phyloP scores from a whole-genome alignment of 768 basidiomycete species.

The Pisolithus microcarpus region DNA sequence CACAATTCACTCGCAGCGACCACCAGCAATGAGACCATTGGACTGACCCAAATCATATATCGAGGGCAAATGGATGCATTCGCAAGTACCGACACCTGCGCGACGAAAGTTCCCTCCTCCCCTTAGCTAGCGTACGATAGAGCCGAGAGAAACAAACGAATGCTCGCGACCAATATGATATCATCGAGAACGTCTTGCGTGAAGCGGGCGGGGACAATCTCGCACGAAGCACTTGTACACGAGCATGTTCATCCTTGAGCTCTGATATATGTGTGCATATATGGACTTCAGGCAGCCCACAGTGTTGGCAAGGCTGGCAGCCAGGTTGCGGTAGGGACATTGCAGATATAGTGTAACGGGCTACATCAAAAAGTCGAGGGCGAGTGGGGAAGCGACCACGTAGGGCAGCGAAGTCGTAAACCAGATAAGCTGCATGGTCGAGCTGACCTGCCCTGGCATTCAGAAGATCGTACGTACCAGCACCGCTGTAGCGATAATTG shows the following conservation, averaged over 20 bases:
- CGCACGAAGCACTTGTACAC: constrained; percentile 45
- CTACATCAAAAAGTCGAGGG: too few species aligned
- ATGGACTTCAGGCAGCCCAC: constrained; percentile 57
- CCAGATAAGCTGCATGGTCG: too few species aligned
- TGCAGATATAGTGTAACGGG: too few species aligned
- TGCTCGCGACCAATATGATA: constrained; percentile 62
- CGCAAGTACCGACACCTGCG: not conserved
- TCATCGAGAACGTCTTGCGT: constrained; percentile 56
- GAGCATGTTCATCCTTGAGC: constrained; percentile 33
- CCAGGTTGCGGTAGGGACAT: too few species aligned
- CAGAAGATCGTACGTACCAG: too few species aligned
- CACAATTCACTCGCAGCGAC: constrained; percentile 55
- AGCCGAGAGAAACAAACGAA: constrained; percentile 14
- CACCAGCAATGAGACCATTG: constrained; percentile 56
- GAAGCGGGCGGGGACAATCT: constrained; percentile 40
- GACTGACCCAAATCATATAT: constrained; percentile 51
- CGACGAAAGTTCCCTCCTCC: constrained; percentile 5
- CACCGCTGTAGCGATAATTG: too few species aligned
- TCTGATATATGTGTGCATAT: constrained; percentile 26
- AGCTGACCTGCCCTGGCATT: too few species aligned
- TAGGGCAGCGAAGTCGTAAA: too few species aligned
- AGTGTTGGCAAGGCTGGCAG: constrained; percentile 31
- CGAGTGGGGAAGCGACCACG: too few species aligned
- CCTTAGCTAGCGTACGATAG: constrained; percentile 33
- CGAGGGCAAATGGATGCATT: constrained; percentile 32